Evolutionary conservation across 1,139 yeast species (phyloP), one percentile per base, ranked within the genome.

Genomic region (Geotrichum restrictum): DNA sequence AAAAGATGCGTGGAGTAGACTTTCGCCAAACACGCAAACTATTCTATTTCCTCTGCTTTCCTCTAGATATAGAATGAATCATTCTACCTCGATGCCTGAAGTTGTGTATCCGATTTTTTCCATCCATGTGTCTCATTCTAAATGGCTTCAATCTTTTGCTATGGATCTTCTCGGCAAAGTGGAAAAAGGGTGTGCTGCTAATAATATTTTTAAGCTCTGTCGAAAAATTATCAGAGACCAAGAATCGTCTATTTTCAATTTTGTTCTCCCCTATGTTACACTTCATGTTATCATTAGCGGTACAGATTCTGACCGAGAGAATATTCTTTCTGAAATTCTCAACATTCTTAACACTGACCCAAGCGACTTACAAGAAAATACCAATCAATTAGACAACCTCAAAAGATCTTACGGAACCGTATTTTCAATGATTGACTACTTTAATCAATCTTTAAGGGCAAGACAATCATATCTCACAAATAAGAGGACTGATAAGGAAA

Each of bases 351-450:
- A 79, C 36, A 63, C 79, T 2, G 55, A 52, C 36, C 32, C 74
- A 74, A 38, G 42, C 11, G 40, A 46, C 13, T 62, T 69, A 0
- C 66, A 75, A 5, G 76, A 79, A 16, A 80, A 82, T 29, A 81
- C 80, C 45, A 62, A 54, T 3, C 44, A 37, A 22, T 34, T 42
- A 80, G 81, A 59, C 73, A 80, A 49, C 83, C 88, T 58, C 84
- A 55, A 52, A n/a, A 27, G 42, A 11, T 49, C 48, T n/a, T 55
- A 82, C 62, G 85, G 85, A 57, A 75, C 88, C 0, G 78, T 91
- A 0, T 88, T 93, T 62, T 80, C 82, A 33, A 81, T 91, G 2
- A 71, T 91, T 38, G 98, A 94, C 63, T 89, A 91, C 64, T 79
- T 91, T 56, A 81, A 83, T 56, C 88, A 86, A 59, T 89, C 97